These are phyloP conservation scores for Erysimum cheiranthoides DNA, from an alignment of 345 rosid species.

Conservation along the genomic window DNA sequence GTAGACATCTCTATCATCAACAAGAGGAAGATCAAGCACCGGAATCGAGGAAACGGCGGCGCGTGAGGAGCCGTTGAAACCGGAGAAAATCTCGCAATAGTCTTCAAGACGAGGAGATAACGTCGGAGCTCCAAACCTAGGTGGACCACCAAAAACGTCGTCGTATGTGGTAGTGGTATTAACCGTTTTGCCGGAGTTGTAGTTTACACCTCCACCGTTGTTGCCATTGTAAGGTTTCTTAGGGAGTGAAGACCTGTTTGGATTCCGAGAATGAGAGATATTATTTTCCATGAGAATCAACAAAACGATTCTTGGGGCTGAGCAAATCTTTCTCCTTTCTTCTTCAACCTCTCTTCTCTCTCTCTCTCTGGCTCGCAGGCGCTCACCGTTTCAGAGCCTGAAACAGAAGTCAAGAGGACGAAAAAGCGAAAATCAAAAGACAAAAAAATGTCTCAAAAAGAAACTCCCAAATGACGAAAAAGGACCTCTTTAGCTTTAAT, in stretches of 20 bases:
- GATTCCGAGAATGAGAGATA: constrained; percentile 60
- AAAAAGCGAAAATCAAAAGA: constrained; percentile 38
- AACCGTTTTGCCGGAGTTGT: constrained; percentile 36
- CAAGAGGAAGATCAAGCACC: constrained; percentile 82
- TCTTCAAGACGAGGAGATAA: constrained; percentile 88
- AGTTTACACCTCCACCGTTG: constrained; percentile 28
- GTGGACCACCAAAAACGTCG: constrained; percentile 81
- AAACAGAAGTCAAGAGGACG: constrained; percentile 39
- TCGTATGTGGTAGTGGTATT: constrained; percentile 58
- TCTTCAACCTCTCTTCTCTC: constrained; percentile 30
- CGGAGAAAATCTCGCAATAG: constrained; percentile 80
- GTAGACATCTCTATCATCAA: constrained; percentile 53
- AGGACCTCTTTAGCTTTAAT: constrained; percentile 40
- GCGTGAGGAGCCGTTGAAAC: constrained; percentile 72
- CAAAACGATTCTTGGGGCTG: constrained; percentile 43
- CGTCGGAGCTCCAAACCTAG: constrained; percentile 59
- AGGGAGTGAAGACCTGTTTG: constrained; percentile 45
- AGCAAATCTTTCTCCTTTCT: constrained; percentile 3
- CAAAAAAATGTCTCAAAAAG: constrained; percentile 33
- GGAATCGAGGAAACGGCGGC: constrained; percentile 75
- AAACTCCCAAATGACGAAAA: constrained; percentile 42
- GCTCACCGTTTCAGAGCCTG: constrained; percentile 32
- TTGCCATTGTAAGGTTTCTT: constrained; percentile 48
- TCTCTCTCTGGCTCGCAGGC: constrained; percentile 32
- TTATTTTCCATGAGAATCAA: constrained; percentile 64